Base-by-base conservation (phyloP, 2,329 filamentous ascomycete genomes). In the Aspergillus bombycis region DNA sequence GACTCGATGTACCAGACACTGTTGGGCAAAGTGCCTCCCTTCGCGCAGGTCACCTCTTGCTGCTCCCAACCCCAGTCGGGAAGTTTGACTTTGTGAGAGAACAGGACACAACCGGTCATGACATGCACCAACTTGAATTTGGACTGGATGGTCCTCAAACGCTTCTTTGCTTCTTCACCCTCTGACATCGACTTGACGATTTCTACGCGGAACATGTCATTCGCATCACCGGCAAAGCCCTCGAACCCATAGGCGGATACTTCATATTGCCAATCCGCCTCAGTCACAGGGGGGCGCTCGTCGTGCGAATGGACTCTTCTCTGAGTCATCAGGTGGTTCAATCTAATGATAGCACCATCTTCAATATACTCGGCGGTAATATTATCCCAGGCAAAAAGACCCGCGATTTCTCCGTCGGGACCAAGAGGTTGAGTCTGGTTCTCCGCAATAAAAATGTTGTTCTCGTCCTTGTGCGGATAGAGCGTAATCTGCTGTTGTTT, bases 401-500 rank as follows among this genome's bases (percentile, higher is more conserved):
- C 94, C 70, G 91, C 89, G 67, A 97, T 90, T 66, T 91, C 85
- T 59, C 92, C 93, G 69, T 93, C 87, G 60, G 87, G 82, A 62
- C 89, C 89, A 21, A 95, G 83, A 11, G 95, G 95, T 74, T 97
- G 93, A 10, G 95, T 99, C 81, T 96, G 92, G 78, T 99, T 99
- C 83, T 99, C 95, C 62, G 98, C 77, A 41, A 97, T 81, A 88
- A 92, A 99, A 62, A 96, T 72, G 77, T 99, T 99, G 86, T 99
- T 99, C 76, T 97, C 93, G 73, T 99, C 95, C 85, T 98, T 98
- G 86, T 99, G 95, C 9, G 95, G 95, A 74, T 99, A 99, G 3
- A 99, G 88, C 1, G 95, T 99, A 72, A 99, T 93, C 78, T 99
- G 95, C 79, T 99, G 95, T 81, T 99, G 96, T 84, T 97, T 96